These are phyloP conservation scores for Cyclanthera cordifolia DNA, from an alignment of 306 rosid species.

Conservation along the genomic window DNA sequence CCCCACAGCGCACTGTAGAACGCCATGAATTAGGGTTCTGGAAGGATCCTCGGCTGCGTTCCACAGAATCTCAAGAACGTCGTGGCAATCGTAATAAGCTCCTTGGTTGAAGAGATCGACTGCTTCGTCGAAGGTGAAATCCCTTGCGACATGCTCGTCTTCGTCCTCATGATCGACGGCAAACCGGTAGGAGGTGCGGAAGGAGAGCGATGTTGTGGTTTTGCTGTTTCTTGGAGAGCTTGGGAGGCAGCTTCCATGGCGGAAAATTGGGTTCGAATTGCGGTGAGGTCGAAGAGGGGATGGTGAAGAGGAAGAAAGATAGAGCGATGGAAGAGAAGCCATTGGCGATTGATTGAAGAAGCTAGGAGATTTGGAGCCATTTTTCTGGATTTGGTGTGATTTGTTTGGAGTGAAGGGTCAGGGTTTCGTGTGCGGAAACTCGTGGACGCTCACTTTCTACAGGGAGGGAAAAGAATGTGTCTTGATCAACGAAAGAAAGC, in stretches of 20 bases:
- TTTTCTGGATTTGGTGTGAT: not conserved
- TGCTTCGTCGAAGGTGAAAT: slow-evolving; percentile 49
- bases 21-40: slow-evolving; percentile 75
- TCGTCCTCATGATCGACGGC: slow-evolving; percentile 18
- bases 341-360: not conserved
- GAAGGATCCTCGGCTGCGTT: slow-evolving; percentile 62
- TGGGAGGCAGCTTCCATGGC: slow-evolving; percentile 8
- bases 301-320: not conserved
- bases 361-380: not conserved
- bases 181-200: slow-evolving; percentile 21
- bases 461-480: not conserved
- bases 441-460: not conserved
- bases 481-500: not conserved
- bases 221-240: not conserved
- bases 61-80: slow-evolving; percentile 71
- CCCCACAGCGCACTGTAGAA: slow-evolving; percentile 85
- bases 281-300: not conserved
- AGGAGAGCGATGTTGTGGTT: not conserved
- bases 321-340: not conserved
- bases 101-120: slow-evolving; percentile 48
- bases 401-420: not conserved
- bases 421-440: not conserved
- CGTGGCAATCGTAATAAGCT: slow-evolving; percentile 72
- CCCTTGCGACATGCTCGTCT: slow-evolving; percentile 24
- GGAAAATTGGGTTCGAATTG: not conserved